Percentiles rank a stretch among this genome's conserved stretches.
Evolutionary conservation across 495 filamentous ascomycete genomes (phyloP).

Genomic region (Wilcoxina mikolae): DNA sequence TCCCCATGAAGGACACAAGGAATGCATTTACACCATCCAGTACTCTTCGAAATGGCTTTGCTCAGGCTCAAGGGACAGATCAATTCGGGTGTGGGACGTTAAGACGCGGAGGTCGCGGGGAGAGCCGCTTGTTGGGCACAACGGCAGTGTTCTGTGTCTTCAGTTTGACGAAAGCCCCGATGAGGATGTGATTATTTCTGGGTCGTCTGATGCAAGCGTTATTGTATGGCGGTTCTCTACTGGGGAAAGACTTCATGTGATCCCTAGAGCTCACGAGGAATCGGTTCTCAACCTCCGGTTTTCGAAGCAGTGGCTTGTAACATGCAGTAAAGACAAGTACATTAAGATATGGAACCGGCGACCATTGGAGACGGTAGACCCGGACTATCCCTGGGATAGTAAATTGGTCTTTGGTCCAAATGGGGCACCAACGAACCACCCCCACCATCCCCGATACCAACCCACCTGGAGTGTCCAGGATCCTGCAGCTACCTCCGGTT

Average conservation of each 20-base stretch:
- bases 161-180: conserved; percentile 89
- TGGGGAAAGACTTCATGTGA: conserved; percentile 57
- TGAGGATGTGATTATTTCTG: conserved; percentile 83
- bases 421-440: conserved; percentile 16
- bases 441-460: conserved; percentile 32
- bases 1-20: conserved; percentile 67
- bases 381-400: conserved; percentile 44
- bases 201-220: conserved; percentile 77
- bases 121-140: conserved; percentile 58
- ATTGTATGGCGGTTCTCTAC: conserved; percentile 92
- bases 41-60: conserved; percentile 74
- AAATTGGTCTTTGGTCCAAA: conserved; percentile 29
- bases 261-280: conserved; percentile 64
- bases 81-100: conserved; percentile 81
- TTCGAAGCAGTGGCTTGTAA: conserved; percentile 77
- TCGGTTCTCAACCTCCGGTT: conserved; percentile 93
- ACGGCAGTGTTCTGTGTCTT: conserved; percentile 78
- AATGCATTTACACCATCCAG: conserved; percentile 93
- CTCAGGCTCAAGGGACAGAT: conserved; percentile 79
- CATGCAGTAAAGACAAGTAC: conserved; percentile 89
- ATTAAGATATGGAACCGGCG: conserved; percentile 89
- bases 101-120: conserved; percentile 60
- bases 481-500: conserved; percentile 11
- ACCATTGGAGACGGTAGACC: conserved; percentile 49
- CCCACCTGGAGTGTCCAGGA: conserved; percentile 20